phyloP scores from a whole-genome alignment of 164 flowering plant genomes.

The Cinnamomum chago region DNA sequence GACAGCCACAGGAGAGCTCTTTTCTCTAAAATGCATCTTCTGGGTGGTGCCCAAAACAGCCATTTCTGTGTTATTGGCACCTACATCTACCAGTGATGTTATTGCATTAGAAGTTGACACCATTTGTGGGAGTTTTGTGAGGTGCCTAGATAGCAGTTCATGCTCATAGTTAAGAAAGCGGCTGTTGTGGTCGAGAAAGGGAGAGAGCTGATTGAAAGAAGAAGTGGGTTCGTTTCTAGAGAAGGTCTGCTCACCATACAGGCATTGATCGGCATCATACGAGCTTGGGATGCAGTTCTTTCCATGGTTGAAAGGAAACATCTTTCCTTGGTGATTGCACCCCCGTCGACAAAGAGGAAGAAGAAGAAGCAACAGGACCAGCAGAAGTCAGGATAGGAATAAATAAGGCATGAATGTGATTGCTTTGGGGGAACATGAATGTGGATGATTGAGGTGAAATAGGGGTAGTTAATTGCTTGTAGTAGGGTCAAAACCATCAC shows the following conservation, averaged over 20 bases:
- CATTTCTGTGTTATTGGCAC: no score
- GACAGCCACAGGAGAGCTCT: neutral
- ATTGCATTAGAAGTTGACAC: neutral
- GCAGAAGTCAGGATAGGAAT: no score
- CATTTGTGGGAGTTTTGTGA: conserved; percentile 1
- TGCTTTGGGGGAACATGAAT: no score
- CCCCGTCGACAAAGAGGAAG: neutral
- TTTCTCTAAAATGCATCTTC: neutral
- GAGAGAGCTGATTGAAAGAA: conserved; percentile 16
- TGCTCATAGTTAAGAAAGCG: conserved; percentile 9
- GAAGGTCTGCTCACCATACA: conserved; percentile 12
- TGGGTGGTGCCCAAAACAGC: neutral
- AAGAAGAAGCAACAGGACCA: no score
- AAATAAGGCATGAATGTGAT: no score
- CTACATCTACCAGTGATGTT: neutral
- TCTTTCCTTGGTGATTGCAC: conserved; percentile 24
- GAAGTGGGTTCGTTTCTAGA: conserved; percentile 12
- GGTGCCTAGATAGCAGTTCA: conserved; percentile 6
- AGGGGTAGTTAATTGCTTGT: no score
- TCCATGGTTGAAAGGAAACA: conserved; percentile 30
- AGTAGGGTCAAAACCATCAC: no score
- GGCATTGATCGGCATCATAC: conserved; percentile 12
- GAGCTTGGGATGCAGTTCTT: neutral
- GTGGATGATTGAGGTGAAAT: no score
- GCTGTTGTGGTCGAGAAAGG: conserved; percentile 11